Conservation (phyloP, 2,329 filamentous ascomycete genomes). For the Bertia moriformis region DNA sequence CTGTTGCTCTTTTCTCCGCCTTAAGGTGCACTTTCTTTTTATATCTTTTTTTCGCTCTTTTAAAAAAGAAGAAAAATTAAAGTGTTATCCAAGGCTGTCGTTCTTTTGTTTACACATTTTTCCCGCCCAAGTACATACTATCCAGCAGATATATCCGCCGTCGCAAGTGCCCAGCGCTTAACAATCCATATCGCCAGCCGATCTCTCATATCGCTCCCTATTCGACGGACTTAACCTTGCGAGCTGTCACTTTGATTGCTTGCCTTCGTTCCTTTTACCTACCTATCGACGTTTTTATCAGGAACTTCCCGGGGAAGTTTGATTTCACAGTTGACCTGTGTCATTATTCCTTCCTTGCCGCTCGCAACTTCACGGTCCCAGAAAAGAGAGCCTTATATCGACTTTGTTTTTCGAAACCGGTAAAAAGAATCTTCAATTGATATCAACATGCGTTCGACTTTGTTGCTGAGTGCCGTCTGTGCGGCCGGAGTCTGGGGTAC, state of each 20-base stretch:
- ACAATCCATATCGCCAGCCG: too few species aligned
- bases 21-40: neutral
- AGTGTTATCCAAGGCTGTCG: conserved; percentile 1
- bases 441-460: conserved; percentile 23
- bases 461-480: conserved; percentile 15
- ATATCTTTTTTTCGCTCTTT: neutral
- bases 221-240: too few species aligned
- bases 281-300: too few species aligned
- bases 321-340: conserved; percentile 1
- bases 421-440: conserved; percentile 1
- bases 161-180: neutral
- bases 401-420: neutral
- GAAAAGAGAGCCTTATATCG: neutral
- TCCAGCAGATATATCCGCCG: neutral
- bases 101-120: neutral
- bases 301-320: neutral
- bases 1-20: neutral
- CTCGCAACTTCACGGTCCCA: neutral
- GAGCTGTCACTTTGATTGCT: too few species aligned
- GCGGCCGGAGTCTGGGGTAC: conserved; percentile 16
- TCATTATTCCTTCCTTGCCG: neutral
- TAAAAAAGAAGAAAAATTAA: neutral
- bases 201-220: too few species aligned
- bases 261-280: too few species aligned
- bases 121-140: neutral